A percentile compares a stretch with the other conserved stretches of the same genome.
phyloP scores from a whole-genome alignment of 768 basidiomycete species.

The Rhizopogon vinicolor region DNA sequence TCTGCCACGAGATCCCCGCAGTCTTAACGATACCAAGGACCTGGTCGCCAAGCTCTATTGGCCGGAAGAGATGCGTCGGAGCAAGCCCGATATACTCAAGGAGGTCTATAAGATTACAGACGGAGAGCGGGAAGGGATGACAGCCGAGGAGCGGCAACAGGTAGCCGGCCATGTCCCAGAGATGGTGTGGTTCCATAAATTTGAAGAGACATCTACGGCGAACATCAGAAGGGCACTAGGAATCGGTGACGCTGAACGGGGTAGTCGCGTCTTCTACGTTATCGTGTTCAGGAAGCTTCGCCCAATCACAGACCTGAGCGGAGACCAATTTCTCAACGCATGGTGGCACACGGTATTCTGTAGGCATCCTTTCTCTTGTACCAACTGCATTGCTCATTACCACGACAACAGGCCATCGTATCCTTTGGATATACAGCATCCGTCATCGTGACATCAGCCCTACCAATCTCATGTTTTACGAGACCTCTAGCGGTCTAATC shows the following conservation, averaged over 20 bases:
- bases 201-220: no score
- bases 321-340: background rate
- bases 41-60: background rate
- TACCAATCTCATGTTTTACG: constrained; percentile 7
- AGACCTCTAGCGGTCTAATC: background rate
- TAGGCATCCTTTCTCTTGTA: background rate
- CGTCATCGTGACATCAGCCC: constrained; percentile 8
- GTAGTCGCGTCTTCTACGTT: constrained; percentile 7
- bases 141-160: no score
- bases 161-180: background rate
- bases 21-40: background rate
- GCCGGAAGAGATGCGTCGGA: background rate
- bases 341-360: constrained; percentile 2
- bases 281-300: background rate
- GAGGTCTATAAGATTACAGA: background rate
- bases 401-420: constrained; percentile 1
- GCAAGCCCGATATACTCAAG: background rate
- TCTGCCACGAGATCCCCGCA: background rate
- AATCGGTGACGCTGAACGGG: background rate
- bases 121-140: background rate
- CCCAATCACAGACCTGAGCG: constrained; percentile 1
- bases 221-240: background rate
- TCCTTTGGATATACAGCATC: constrained; percentile 1
- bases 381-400: background rate
- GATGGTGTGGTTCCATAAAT: no score